Evolutionary conservation across 257 asterid genomes (phyloP), one percentile per base, ranked within the genome.

Genomic region (Gentiana macrophylla): DNA sequence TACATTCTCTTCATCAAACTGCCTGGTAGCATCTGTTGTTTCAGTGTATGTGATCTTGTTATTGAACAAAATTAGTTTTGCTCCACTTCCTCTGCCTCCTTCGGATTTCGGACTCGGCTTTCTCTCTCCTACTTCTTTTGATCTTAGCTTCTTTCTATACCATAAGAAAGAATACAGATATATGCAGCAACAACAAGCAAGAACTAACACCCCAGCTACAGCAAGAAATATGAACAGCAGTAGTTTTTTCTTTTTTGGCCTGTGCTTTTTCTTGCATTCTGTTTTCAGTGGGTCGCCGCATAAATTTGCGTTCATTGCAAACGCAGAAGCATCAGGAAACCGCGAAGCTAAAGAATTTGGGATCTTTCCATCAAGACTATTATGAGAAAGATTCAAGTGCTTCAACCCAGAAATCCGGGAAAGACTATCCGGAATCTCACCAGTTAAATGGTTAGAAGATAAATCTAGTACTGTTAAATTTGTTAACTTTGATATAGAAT

Each of bases 1-100:
- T 62, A 87, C 96, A 49, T 80, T 84, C 52, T 87, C 96, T 80
- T 87, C 96, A n/a, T 84, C 96, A 51, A 82, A 87, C 54, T 87
- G 87, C 59, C 90, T 74, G 0, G 96, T 87, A n/a, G 97, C 94
- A 70, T 84, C 94, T 32, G 77, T 45, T 11, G 97, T 82, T 63
- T 89, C 97, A 4, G 88, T 78, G 47, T 74, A 79, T 3, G 95
- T 83, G 67, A 83, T 79, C 82, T 79, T 83, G 78, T 80, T 74
- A 69, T 76, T 77, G 83, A 89, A 90, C 92, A 90, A 75, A 13
- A 86, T 60, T 24, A 88, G 82, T 75, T 88, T 88, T 52, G 83
- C 95, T 5, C 94, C 95, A 55, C 95, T 86, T 53, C 89, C 84
- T 5, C 97, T 80, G 0, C 82, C 81, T 35, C 74, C 75, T 63